A percentile compares a stretch with the other conserved stretches of the same genome.
These are phyloP conservation scores for Arctium minus DNA, from an alignment of 129 eudicot genomes.

Conservation along the genomic window DNA sequence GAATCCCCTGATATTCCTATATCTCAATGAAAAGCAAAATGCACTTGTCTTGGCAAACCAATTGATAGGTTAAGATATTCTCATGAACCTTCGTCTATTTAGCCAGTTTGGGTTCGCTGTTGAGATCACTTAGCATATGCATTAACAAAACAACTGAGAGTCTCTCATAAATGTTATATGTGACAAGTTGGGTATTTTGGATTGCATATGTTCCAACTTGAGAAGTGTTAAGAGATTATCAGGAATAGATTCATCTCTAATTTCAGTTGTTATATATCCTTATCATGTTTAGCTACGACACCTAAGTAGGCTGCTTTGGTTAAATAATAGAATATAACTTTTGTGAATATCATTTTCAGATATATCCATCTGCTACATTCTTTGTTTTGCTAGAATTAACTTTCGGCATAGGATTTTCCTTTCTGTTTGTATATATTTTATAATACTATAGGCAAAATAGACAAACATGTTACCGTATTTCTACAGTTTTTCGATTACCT, in stretches of 20 bases:
- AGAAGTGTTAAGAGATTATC: neutral
- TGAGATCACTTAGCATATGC: too few relatives aligned
- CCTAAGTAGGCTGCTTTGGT: neutral
- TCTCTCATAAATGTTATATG: neutral
- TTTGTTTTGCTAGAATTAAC: neutral
- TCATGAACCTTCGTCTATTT: too few relatives aligned
- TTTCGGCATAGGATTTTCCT: neutral
- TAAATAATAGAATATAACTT: neutral
- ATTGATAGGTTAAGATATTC: too few relatives aligned
- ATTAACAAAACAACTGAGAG: too few relatives aligned
- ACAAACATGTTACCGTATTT: neutral
- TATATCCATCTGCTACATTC: neutral
- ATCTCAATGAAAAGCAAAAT: too few relatives aligned
- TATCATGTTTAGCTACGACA: neutral
- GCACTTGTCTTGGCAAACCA: too few relatives aligned
- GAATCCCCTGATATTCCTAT: too few relatives aligned
- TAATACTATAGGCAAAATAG: neutral
- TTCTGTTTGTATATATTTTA: neutral
- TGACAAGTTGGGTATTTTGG: neutral
- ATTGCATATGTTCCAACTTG: constrained; percentile 2
- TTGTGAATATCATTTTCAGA: neutral
- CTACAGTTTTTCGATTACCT: neutral
- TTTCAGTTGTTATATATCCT: neutral
- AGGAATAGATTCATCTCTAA: neutral
- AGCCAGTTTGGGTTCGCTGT: too few relatives aligned